Conservation (phyloP, 495 filamentous ascomycete species). For the Tuber melanosporum region DNA sequence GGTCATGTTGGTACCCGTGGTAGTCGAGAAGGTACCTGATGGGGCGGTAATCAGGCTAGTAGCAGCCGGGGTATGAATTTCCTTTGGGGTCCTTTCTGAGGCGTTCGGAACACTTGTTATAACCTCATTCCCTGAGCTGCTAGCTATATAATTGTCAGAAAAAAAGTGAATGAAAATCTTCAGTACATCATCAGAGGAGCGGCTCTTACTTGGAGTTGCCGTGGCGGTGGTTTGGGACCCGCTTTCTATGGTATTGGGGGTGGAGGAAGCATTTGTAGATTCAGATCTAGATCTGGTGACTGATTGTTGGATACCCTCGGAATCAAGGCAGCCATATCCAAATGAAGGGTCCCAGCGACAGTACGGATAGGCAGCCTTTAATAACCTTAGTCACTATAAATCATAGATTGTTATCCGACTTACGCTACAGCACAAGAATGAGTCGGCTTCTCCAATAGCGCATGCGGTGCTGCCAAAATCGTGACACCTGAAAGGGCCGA, state of each 20-base stretch:
- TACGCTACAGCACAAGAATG: neutral
- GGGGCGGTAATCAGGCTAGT: neutral
- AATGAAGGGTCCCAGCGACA: slow-evolving; percentile 10
- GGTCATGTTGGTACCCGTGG: neutral
- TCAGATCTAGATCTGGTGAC: neutral
- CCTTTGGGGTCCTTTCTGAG: neutral
- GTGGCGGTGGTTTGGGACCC: neutral
- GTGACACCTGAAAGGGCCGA: slow-evolving; percentile 18
- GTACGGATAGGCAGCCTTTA: slow-evolving; percentile 21
- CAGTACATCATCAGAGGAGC: neutral
- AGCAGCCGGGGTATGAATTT: neutral
- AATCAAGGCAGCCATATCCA: slow-evolving; percentile 29
- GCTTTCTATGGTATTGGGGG: neutral
- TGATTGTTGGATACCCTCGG: neutral
- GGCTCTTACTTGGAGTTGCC: neutral
- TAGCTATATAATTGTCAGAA: neutral
- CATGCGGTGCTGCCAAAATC: slow-evolving; percentile 20
- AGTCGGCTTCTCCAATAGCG: slow-evolving; percentile 10
- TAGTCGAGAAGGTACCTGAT: neutral
- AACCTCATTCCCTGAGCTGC: neutral
- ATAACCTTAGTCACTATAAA: slow-evolving; percentile 9
- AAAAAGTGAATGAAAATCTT: neutral
- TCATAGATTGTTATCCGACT: neutral
- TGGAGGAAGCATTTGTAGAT: neutral
- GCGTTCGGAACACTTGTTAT: neutral